Evolutionary conservation across 2,329 filamentous ascomycete genomes (phyloP).

Genomic region (Colletotrichum sp.): DNA sequence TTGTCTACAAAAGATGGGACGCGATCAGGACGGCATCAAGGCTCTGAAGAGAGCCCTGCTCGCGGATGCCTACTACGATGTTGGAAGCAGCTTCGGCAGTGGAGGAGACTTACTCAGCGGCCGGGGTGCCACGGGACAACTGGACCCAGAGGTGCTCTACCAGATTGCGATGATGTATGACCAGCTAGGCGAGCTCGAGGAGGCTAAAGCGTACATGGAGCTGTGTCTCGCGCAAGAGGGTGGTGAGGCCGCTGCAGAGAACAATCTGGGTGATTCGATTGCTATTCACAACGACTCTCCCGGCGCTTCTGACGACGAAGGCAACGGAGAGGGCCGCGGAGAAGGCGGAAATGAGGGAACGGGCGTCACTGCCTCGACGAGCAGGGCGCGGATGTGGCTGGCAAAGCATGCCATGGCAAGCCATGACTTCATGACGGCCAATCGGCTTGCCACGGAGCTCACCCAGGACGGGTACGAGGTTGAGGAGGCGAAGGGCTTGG

Average conservation of each 20-base stretch:
- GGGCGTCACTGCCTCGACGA: conserved; percentile 89
- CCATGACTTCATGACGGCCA: conserved; percentile 77
- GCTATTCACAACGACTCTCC: conserved; percentile 62
- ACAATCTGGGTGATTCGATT: conserved; percentile 52
- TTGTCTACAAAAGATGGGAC: conserved; percentile 88
- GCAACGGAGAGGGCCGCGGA: conserved; percentile 30
- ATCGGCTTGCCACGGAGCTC: conserved; percentile 84
- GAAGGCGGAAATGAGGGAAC: conserved; percentile 59
- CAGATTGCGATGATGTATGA: conserved; percentile 93
- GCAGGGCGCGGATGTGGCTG: conserved; percentile 92
- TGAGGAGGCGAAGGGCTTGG: conserved; percentile 93
- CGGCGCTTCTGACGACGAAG: conserved; percentile 37
- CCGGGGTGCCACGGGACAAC: conserved; percentile 58
- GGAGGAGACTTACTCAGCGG: conserved; percentile 51
- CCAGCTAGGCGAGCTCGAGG: conserved; percentile 74
- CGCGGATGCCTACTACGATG: conserved; percentile 85
- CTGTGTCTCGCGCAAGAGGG: conserved; percentile 93
- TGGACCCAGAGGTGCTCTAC: conserved; percentile 89
- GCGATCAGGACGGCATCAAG: conserved; percentile 89
- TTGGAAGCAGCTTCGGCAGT: conserved; percentile 59
- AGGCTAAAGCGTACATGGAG: conserved; percentile 95
- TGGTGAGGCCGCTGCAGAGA: conserved; percentile 47
- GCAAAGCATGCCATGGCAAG: conserved; percentile 80
- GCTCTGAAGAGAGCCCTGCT: conserved; percentile 91
- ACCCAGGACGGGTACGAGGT: conserved; percentile 97